phyloP scores from a whole-genome alignment of 192 early-diverging fungal species.

The Funneliformis geosporum region DNA sequence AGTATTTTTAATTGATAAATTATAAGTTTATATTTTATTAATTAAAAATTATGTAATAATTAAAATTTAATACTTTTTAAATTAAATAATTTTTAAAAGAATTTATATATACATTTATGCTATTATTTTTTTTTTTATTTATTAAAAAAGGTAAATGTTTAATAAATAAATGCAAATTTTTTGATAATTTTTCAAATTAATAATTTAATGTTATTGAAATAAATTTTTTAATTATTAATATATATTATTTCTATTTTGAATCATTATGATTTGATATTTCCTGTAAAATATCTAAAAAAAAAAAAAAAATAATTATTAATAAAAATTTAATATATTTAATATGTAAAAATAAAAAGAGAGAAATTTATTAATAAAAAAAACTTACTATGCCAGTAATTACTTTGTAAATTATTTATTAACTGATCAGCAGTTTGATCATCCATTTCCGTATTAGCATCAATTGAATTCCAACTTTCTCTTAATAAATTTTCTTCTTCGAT shows the following conservation, averaged over 20 bases:
- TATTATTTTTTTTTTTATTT: too few relatives aligned
- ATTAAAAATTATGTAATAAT: too few relatives aligned
- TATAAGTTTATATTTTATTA: too few relatives aligned
- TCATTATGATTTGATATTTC: slow-evolving; percentile 19
- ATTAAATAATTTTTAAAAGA: too few relatives aligned
- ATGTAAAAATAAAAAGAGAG: not conserved
- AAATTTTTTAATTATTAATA: not conserved
- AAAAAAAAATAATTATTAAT: not conserved
- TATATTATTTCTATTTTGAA: not conserved
- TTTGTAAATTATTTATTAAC: slow-evolving; percentile 26
- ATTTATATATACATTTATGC: too few relatives aligned
- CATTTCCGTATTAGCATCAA: slow-evolving; percentile 35
- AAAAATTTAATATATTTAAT: not conserved
- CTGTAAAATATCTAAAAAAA: slow-evolving; percentile 20
- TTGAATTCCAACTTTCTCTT: not conserved
- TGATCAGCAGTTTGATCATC: slow-evolving; percentile 34
- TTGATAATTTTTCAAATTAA: too few relatives aligned
- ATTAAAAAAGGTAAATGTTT: too few relatives aligned
- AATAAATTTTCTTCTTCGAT: not conserved
- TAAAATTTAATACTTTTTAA: too few relatives aligned
- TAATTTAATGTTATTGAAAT: not conserved
- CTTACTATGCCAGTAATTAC: slow-evolving; percentile 37
- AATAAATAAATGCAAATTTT: too few relatives aligned
- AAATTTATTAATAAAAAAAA: not conserved
- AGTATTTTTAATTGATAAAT: too few relatives aligned